A percentile compares a stretch with the other conserved stretches of the same genome.
These are phyloP conservation scores for Zychaea mexicana DNA, from an alignment of 371 early-diverging fungal species.

Conservation along the genomic window DNA sequence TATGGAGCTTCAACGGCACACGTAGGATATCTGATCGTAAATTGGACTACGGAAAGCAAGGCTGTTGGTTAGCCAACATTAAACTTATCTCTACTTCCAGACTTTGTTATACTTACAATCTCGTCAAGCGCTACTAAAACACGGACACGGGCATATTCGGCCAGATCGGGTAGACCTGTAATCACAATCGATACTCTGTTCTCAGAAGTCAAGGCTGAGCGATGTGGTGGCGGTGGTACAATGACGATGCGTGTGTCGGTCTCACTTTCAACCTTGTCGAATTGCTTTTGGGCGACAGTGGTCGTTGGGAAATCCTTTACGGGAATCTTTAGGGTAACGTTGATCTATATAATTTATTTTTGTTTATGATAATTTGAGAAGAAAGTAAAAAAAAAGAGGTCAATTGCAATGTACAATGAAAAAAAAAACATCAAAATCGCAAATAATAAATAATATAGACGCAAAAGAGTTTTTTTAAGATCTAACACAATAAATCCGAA, in stretches of 20 bases:
- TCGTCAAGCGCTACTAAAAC: constrained; percentile 46
- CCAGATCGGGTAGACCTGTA: constrained; percentile 43
- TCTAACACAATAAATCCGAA: background rate
- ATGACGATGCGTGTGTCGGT: constrained; percentile 37
- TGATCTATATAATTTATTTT: constrained; percentile 27
- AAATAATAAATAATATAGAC: background rate
- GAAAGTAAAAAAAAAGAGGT: background rate
- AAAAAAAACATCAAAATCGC: background rate
- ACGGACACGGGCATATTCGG: constrained; percentile 42
- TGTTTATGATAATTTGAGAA: background rate
- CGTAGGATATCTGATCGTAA: constrained; percentile 22
- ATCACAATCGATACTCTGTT: constrained; percentile 38
- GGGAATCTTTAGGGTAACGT: constrained; percentile 42
- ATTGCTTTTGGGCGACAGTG: constrained; percentile 14
- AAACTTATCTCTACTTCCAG: background rate
- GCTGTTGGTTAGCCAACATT: background rate
- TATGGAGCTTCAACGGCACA: constrained; percentile 51
- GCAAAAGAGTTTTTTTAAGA: background rate
- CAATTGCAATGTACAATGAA: background rate
- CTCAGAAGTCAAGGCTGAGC: constrained; percentile 41
- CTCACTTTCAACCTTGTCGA: constrained; percentile 42
- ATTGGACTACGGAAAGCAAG: constrained; percentile 16
- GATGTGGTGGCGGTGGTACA: constrained; percentile 25
- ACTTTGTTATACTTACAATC: constrained; percentile 26
- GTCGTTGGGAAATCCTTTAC: constrained; percentile 35